Evolutionary conservation across 129 eudicot species (phyloP).

Genomic region (Centaurea solstitialis): DNA sequence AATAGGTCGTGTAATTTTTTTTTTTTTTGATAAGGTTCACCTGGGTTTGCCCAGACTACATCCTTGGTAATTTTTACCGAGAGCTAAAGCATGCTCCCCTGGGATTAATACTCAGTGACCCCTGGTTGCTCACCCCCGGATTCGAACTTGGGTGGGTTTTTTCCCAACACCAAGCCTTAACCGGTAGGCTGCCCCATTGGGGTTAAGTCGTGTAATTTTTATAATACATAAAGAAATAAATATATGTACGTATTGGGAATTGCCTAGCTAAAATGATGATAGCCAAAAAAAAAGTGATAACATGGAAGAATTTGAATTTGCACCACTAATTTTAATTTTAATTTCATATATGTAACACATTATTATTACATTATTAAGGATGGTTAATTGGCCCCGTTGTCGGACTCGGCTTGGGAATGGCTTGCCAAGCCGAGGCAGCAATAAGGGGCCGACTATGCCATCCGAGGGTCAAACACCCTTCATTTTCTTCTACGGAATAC

Average conservation of each 20-base stretch:
- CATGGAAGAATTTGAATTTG: slow-evolving; percentile 11
- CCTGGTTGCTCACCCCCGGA: too few species aligned
- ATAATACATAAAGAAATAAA: too few species aligned
- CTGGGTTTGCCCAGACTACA: too few species aligned
- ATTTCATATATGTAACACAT: slow-evolving; percentile 28
- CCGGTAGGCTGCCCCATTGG: too few species aligned
- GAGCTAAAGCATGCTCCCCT: too few species aligned
- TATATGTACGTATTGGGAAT: not conserved
- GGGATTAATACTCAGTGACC: too few species aligned
- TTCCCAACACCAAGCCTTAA: too few species aligned
- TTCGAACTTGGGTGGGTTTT: too few species aligned
- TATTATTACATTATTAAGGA: slow-evolving; percentile 23
- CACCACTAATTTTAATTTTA: slow-evolving; percentile 13
- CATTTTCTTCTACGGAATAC: slow-evolving; percentile 70
- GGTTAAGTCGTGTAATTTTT: too few species aligned
- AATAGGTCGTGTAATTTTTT: too few species aligned
- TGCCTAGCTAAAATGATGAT: not conserved
- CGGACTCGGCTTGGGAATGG: slow-evolving; percentile 19
- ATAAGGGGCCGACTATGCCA: slow-evolving; percentile 85
- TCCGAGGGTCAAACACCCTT: slow-evolving; percentile 78
- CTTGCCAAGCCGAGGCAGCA: slow-evolving; percentile 89
- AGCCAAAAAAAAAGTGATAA: not conserved
- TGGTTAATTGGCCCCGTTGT: slow-evolving; percentile 11
- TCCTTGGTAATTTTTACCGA: too few species aligned
- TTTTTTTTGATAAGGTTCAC: too few species aligned